Base-by-base conservation (phyloP, 805 yeast species). In the Lachancea meyersii region DNA sequence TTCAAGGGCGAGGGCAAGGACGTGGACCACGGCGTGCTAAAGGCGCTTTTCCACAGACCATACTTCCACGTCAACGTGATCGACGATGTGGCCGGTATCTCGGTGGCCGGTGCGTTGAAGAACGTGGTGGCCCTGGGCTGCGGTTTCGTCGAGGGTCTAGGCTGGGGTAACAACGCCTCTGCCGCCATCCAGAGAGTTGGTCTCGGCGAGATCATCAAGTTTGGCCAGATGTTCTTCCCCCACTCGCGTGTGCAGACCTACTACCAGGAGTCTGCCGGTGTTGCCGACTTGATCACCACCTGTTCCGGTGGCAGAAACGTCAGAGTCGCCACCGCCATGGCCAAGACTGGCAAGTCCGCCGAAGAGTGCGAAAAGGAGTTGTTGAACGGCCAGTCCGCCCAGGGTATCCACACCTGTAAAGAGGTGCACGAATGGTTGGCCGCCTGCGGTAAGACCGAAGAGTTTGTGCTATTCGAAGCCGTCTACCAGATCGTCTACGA, bases 101-200 rank as follows among this genome's bases (percentile, higher is more conserved):
- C 96, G 2, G 77, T 93, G 48, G 95, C 96, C 34, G 98, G 98
- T 62, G 98, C 98, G 9, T 76, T 93, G 66, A 93, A 93, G 72
- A 93, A 93, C 68, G 86, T 93, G 41, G 91, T 91, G 49, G 98
- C 98, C 28, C 72, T 88, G 60, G 94, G 96, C 50, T 96, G 94
- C 48, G 98, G 98, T 44, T 86, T 93, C 61, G 97, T 91, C 49
- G 95, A 87, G 67, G 98, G 98, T 55, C 75, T 86, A 50, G 96
- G 95, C 50, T 93, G 98, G 98, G 98, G 98, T 65, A 96, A 88
- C 68, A 93, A 93, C 64, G 97, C 98, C 51, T 88, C 91, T 68
- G 83, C 97, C 43, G 98, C 97, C 34, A 81, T 93, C 57, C 94
- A 91, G 89, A 79, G 98, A 70, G 83, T 91, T 53, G 98, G 98